Percentiles rank a stretch among this genome's conserved stretches.
Conservation (phyloP, 495 filamentous ascomycete genomes). For the Wilcoxina mikolae region DNA sequence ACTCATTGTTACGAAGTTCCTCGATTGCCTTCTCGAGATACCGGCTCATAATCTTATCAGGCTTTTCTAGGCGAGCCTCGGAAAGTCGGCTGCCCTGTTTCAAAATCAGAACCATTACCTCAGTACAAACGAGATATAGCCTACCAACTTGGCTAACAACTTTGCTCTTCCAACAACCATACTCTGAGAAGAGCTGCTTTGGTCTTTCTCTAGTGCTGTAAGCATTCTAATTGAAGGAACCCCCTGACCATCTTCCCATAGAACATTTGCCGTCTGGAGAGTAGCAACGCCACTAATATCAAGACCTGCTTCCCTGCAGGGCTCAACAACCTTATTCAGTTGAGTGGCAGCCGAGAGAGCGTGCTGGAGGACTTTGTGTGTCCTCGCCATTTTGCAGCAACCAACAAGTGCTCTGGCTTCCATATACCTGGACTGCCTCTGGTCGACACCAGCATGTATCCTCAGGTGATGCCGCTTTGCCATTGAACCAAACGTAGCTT, state of each 20-base stretch:
- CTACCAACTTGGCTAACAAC: conserved; percentile 69
- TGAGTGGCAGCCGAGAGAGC: conserved; percentile 70
- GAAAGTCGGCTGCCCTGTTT: conserved; percentile 65
- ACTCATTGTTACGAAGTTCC: conserved; percentile 50
- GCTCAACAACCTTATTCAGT: conserved; percentile 53
- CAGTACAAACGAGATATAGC: conserved; percentile 12
- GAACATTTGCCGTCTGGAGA: conserved; percentile 68
- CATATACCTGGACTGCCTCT: conserved; percentile 47
- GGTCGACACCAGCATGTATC: conserved; percentile 35
- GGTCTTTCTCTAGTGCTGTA: conserved; percentile 48
- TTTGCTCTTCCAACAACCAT: conserved; percentile 62
- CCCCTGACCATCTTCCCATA: conserved; percentile 93
- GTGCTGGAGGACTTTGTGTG: conserved; percentile 68
- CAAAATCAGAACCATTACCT: neutral
- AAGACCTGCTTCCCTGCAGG: conserved; percentile 53
- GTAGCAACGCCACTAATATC: conserved; percentile 57
- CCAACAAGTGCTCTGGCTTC: conserved; percentile 60
- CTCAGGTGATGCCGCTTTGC: conserved; percentile 47
- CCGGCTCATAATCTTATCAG: conserved; percentile 69
- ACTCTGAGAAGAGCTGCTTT: conserved; percentile 52
- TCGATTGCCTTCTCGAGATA: conserved; percentile 72
- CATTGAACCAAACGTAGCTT: conserved; percentile 68
- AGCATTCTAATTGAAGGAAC: conserved; percentile 82
- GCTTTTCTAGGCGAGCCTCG: conserved; percentile 82
- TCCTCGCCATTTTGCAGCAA: conserved; percentile 57